Conservation (phyloP, 2,329 filamentous ascomycete genomes). For the Aspergillus vadensis region DNA sequence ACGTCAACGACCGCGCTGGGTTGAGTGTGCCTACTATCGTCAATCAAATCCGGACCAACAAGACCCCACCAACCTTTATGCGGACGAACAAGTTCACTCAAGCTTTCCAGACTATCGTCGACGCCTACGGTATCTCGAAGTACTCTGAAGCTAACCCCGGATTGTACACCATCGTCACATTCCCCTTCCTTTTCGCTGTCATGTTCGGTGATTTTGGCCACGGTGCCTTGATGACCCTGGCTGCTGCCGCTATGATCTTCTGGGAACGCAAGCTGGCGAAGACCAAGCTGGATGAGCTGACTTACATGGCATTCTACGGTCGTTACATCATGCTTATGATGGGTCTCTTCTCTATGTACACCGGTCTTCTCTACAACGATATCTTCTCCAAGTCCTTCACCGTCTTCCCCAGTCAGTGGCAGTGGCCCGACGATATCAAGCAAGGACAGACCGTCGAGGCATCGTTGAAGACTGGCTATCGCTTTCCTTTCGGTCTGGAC, state of each 20-base stretch:
- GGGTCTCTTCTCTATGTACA: constrained; percentile 96
- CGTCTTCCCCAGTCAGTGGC: constrained; percentile 86
- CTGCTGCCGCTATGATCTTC: constrained; percentile 90
- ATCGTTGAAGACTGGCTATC: constrained; percentile 70
- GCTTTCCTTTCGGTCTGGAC: constrained; percentile 94
- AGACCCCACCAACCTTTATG: constrained; percentile 94
- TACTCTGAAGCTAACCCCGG: constrained; percentile 97
- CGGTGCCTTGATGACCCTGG: constrained; percentile 81
- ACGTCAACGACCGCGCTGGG: constrained; percentile 94
- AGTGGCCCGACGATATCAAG: constrained; percentile 72
- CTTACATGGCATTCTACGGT: constrained; percentile 98
- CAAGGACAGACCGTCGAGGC: constrained; percentile 66
- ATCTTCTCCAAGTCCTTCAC: constrained; percentile 92
- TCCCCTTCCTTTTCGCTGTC: constrained; percentile 99
- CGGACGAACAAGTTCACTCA: constrained; percentile 99
- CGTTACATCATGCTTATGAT: constrained; percentile 98
- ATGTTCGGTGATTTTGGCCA: constrained; percentile 99
- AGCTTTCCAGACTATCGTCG: constrained; percentile 97
- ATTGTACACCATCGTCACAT: constrained; percentile 92
- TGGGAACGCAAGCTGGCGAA: constrained; percentile 80
- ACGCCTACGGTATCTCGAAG: constrained; percentile 95
- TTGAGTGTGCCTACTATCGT: constrained; percentile 98
- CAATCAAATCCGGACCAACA: constrained; percentile 95
- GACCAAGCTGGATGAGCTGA: constrained; percentile 95
- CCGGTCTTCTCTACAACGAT: constrained; percentile 96